A percentile compares a stretch with the other conserved stretches of the same genome.
These are phyloP conservation scores for Ziziphus jujuba DNA, from an alignment of 306 rosid species.

Conservation along the genomic window DNA sequence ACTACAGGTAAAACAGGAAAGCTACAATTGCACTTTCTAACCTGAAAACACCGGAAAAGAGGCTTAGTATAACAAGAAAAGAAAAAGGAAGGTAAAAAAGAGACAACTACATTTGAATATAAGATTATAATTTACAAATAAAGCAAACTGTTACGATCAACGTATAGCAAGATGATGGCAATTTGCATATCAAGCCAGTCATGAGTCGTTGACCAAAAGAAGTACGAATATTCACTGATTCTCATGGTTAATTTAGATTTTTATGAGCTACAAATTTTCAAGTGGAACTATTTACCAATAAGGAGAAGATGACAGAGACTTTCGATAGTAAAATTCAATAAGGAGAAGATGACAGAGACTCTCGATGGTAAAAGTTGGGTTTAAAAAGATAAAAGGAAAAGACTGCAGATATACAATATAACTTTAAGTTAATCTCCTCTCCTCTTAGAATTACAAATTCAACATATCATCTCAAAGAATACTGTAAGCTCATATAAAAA, in stretches of 20 bases:
- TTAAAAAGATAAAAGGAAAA: neutral
- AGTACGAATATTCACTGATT: neutral
- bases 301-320: constrained; percentile 10
- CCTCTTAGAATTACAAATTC: neutral
- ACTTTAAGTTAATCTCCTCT: neutral
- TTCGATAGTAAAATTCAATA: neutral
- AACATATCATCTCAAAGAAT: neutral
- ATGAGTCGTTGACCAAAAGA: neutral
- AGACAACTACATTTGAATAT: neutral
- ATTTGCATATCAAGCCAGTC: constrained; percentile 3
- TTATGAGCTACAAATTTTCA: neutral
- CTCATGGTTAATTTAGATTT: neutral
- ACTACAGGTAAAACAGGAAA: constrained; percentile 18
- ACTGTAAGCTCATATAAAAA: neutral
- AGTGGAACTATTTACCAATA: neutral
- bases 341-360: too few relatives aligned
- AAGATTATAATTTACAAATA: neutral
- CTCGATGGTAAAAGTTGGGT: neutral
- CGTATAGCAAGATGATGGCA: neutral
- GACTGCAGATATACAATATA: neutral
- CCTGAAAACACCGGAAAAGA: constrained; percentile 24
- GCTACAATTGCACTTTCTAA: constrained; percentile 30
- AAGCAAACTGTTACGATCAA: neutral
- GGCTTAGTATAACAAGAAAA: constrained; percentile 12
- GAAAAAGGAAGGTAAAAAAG: neutral